Percentiles rank a stretch among this genome's conserved stretches.
These are phyloP conservation scores for Tephrocybe sp. DNA, from an alignment of 768 basidiomycete species.

Conservation along the genomic window DNA sequence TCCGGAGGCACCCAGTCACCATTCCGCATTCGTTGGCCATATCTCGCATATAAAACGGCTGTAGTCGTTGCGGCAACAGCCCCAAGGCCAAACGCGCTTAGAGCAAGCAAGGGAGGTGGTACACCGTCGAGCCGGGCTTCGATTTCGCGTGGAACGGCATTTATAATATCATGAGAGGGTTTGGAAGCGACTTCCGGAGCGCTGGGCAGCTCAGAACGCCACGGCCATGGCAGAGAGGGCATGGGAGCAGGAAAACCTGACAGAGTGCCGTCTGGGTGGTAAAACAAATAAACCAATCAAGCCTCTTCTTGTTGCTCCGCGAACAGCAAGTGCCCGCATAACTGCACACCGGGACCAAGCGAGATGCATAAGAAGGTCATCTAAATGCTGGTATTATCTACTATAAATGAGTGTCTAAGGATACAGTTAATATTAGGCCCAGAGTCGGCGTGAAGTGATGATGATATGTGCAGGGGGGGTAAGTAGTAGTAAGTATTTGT, in stretches of 20 bases:
- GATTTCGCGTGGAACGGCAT: background rate
- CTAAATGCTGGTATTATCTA: slow-evolving; percentile 12
- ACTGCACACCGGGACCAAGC: too few relatives aligned
- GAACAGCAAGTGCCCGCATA: too few relatives aligned
- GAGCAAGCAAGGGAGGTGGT: slow-evolving; percentile 26
- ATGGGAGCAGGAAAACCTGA: slow-evolving; percentile 5
- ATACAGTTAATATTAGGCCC: slow-evolving; percentile 8
- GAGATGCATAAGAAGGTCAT: too few relatives aligned
- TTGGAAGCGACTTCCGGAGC: background rate
- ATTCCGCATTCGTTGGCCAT: slow-evolving; percentile 59
- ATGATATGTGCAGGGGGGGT: slow-evolving; percentile 2
- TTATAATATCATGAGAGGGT: background rate
- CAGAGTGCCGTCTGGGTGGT: too few relatives aligned
- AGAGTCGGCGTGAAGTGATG: background rate
- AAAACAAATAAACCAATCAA: too few relatives aligned
- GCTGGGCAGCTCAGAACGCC: slow-evolving; percentile 4
- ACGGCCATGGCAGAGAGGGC: slow-evolving; percentile 17
- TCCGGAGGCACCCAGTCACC: slow-evolving; percentile 72
- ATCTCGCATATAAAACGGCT: slow-evolving; percentile 44
- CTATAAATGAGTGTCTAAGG: slow-evolving; percentile 7
- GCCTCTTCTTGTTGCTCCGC: too few relatives aligned
- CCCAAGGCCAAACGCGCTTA: slow-evolving; percentile 42
- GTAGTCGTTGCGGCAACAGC: slow-evolving; percentile 33
- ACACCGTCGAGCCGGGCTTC: slow-evolving; percentile 21
- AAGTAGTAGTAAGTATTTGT: background rate